phyloP scores from a whole-genome alignment of 2,329 filamentous ascomycete genomes.

The Calonectria crousiana region DNA sequence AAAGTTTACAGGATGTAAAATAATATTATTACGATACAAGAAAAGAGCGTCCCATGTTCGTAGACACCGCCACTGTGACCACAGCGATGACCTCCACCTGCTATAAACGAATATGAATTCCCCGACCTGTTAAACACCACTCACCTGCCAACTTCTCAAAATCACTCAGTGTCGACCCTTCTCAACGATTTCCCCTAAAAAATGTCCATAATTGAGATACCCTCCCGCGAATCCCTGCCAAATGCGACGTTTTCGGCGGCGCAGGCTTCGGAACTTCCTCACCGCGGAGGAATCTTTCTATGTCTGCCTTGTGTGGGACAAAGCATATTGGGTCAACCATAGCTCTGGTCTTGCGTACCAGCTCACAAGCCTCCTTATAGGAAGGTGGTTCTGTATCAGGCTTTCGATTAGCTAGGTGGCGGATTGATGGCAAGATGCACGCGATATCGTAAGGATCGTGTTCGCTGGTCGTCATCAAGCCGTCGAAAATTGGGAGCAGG shows the following conservation, averaged over 20 bases:
- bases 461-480: neutral
- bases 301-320: neutral
- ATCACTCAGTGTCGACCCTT: neutral
- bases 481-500: neutral
- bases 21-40: neutral
- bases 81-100: neutral
- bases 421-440: neutral
- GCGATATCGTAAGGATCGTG: neutral
- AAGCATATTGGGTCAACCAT: neutral
- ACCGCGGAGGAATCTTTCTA: neutral
- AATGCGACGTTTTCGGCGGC: neutral
- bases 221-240: neutral
- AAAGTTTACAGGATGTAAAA: neutral
- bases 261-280: neutral
- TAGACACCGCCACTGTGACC: neutral
- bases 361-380: neutral
- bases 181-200: neutral
- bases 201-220: neutral
- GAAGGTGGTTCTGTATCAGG: neutral
- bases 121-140: neutral
- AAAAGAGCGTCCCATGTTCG: neutral
- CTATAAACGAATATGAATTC: neutral
- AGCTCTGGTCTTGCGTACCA: neutral
- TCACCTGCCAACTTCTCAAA: neutral
- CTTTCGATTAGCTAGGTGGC: neutral